Evolutionary conservation across 257 asterid genomes (phyloP).

Genomic region (Solanum acaule): DNA sequence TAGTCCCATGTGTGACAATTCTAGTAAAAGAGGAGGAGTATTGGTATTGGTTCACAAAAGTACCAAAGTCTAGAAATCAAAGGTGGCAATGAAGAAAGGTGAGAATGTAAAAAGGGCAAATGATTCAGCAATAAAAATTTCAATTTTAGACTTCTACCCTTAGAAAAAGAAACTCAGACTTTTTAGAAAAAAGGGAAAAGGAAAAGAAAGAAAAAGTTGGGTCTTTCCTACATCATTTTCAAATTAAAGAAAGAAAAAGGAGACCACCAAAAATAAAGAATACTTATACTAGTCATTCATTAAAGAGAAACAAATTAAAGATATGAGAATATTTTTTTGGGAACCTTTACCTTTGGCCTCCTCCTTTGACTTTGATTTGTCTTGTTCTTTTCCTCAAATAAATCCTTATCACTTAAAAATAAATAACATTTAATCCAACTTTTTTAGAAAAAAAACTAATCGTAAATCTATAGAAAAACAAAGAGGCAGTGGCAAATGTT

Average conservation of each 20-base stretch:
- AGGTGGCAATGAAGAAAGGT: neutral
- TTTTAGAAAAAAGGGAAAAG: neutral
- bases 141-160: neutral
- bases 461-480: neutral
- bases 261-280: neutral
- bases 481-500: neutral
- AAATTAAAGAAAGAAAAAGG: neutral
- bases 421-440: neutral
- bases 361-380: neutral
- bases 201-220: neutral
- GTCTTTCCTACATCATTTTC: neutral
- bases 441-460: neutral
- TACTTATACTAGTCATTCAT: neutral
- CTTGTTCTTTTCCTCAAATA: neutral
- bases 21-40: neutral
- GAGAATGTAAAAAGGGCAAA: neutral
- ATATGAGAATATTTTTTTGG: neutral
- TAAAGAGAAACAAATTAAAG: neutral
- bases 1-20: neutral
- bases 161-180: neutral
- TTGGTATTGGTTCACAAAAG: neutral
- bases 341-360: neutral
- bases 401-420: neutral
- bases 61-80: neutral
- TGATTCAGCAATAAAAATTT: neutral